Evolutionary conservation across 2,329 filamentous ascomycete species (phyloP), one percentile per base, ranked within the genome.

Genomic region (Huntiella savannae): DNA sequence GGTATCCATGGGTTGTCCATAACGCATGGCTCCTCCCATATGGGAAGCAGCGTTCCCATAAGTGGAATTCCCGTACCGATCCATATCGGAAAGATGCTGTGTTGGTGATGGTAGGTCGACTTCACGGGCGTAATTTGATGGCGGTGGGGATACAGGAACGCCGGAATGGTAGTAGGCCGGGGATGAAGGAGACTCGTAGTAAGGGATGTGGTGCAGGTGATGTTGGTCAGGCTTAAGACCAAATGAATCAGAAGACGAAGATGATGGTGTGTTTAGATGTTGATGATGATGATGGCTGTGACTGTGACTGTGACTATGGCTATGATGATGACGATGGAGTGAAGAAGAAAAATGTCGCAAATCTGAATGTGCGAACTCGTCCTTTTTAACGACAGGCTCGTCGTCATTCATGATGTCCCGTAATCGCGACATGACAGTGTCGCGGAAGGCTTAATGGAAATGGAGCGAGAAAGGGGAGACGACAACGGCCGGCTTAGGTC

Each of bases 381-480:
- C 50, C 48, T 46, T 46, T 50, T 42, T 28, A 34, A 22, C 15
- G 7, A 16, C 34, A 15, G 49, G 35, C 16, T 52, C 48, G 32
- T 48, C 45, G n/a, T 44, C 33, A 36, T 52, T 50, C 43, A 48
- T 50, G 44, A 52, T 50, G 8, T 49, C 49, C 45, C 44, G 35
- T 39, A 50, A 22, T 33, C 44, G 40, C 19, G 50, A 44, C 49
- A 50, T 52, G 40, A 17, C 38, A 33, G 40, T 11, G 13, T 16
- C 7, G 34, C 15, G 38, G 22, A 19, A 16, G 12, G 38, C 16
- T 16, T 15, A 16, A 34, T 33, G 19, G 37, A 13, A 22, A 22
- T 34, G 13, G 28, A 40, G 37, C n/a, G 28, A 32, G 16, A 17
- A 33, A 40, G 40, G 40, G 34, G 43, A 37, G 43, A 33, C 36